Base-by-base conservation (phyloP, 129 eudicot species). In the Oenanthe sinensis region DNA sequence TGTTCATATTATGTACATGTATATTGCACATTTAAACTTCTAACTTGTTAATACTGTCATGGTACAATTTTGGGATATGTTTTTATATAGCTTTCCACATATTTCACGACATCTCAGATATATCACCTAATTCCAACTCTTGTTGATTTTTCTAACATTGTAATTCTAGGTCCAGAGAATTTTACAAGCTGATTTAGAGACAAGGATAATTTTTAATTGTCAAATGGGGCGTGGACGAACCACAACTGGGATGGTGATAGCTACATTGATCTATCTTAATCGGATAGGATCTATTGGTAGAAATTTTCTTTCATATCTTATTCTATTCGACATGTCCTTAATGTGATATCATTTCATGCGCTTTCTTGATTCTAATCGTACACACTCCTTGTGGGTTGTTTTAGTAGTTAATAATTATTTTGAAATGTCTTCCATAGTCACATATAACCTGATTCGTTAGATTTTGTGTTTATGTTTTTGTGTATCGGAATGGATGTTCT, bases 201-300 rank as follows among this genome's bases (percentile, higher is more conserved):
- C 93, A 72, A 85, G 87, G 84, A 88, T 94, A 76, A 83, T 91
- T 73, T 94, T 94, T 85, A 94, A 94, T 78, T 94, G 97, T 82
- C 98, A 94, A 94, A 94, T 94, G 98, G 98, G 98, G 62, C 96
- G 98, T 15, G 98, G 98, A 46, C 89, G 98, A 72, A 94, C 98
- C 46, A 94, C 98, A 77, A 94, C 97, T 17, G 98, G 98, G 78
- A 94, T 94, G 98, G 98, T 94, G 83, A 87, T 94, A 79, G 98
- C 98, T 68, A 94, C 97, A 54, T 82, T 94, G 89, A 87, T 94
- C 63, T 91, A 91, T 83, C 86, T 86, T 47, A 88, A 88, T 82
- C 93, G 93, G 75, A 90, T 88, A 39, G 98, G 97, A 79, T 96
- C 92, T 77, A 91, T 96, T 81, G 97, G 98, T 94, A 89, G 72